These are phyloP conservation scores for Linnemannia zychae DNA, from an alignment of 192 early-diverging fungal genomes.

Conservation along the genomic window DNA sequence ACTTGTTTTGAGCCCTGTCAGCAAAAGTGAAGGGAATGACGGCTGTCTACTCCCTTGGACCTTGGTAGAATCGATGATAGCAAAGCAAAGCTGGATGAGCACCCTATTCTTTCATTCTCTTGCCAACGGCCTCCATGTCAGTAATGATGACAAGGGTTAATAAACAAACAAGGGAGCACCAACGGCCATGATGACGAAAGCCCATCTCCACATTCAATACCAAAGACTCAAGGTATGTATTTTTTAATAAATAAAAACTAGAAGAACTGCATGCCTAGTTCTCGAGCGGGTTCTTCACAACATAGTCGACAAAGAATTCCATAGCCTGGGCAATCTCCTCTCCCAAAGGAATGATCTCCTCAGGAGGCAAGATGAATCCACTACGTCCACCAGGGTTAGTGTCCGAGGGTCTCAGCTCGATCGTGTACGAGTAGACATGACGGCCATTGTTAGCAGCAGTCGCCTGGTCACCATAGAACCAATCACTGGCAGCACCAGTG, in stretches of 20 bases:
- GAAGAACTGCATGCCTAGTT: neutral
- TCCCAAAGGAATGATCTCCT: slow-evolving; percentile 69
- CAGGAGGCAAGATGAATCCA: slow-evolving; percentile 70
- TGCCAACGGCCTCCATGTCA: neutral
- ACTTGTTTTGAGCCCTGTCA: neutral
- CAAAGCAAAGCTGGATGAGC: neutral
- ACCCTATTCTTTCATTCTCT: neutral
- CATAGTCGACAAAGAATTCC: slow-evolving; percentile 49
- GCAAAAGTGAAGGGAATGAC: neutral
- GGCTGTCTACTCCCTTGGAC: neutral
- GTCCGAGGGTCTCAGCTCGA: slow-evolving; percentile 67
- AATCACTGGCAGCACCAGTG: slow-evolving; percentile 66
- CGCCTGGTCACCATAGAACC: slow-evolving; percentile 63
- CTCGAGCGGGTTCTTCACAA: slow-evolving; percentile 36
- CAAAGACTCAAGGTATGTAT: neutral
- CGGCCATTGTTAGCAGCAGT: slow-evolving; percentile 32
- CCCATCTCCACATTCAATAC: neutral
- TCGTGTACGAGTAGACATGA: slow-evolving; percentile 65
- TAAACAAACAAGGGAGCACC: neutral
- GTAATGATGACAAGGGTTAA: neutral
- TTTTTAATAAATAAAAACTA: neutral
- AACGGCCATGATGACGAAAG: neutral
- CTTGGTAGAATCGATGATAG: neutral
- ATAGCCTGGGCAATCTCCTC: slow-evolving; percentile 57
- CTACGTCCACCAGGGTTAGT: slow-evolving; percentile 48